phyloP scores from a whole-genome alignment of 495 filamentous ascomycete genomes.

The Penicillium bovifimosum region DNA sequence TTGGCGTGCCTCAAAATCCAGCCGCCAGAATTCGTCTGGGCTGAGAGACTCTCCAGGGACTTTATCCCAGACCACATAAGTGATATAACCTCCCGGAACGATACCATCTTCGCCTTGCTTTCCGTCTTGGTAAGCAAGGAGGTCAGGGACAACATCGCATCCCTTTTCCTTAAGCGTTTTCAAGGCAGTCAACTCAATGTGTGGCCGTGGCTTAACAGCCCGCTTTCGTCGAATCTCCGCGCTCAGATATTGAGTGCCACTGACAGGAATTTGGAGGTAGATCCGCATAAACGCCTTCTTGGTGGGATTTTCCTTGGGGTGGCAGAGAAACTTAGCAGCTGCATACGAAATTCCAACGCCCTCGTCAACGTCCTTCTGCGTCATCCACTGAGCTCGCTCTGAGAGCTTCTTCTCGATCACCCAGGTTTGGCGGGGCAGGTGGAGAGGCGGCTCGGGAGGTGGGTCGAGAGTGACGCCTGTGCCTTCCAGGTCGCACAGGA shows the following conservation, averaged over 20 bases:
- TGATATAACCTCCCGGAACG: slow-evolving; percentile 10
- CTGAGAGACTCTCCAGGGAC: slow-evolving; percentile 6
- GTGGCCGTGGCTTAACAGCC: not conserved
- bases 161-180: not conserved
- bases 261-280: slow-evolving; percentile 12
- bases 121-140: slow-evolving; percentile 3
- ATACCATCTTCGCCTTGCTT: slow-evolving; percentile 1
- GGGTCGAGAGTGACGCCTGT: slow-evolving; percentile 6
- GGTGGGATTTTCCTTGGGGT: not conserved
- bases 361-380: slow-evolving; percentile 2
- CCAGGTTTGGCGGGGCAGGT: slow-evolving; percentile 5
- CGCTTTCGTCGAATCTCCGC: not conserved
- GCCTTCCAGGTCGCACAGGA: slow-evolving; percentile 6
- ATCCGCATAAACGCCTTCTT: slow-evolving; percentile 13
- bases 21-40: slow-evolving; percentile 10
- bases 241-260: slow-evolving; percentile 2
- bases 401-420: slow-evolving; percentile 8
- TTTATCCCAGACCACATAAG: slow-evolving; percentile 9
- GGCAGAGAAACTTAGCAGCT: slow-evolving; percentile 5
- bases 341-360: not conserved
- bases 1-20: not conserved
- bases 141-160: slow-evolving; percentile 5
- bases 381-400: not conserved
- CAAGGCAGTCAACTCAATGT: not conserved
- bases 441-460: not conserved